Evolutionary conservation across 257 asterid species (phyloP).

Genomic region (Nicotiana tabacum): DNA sequence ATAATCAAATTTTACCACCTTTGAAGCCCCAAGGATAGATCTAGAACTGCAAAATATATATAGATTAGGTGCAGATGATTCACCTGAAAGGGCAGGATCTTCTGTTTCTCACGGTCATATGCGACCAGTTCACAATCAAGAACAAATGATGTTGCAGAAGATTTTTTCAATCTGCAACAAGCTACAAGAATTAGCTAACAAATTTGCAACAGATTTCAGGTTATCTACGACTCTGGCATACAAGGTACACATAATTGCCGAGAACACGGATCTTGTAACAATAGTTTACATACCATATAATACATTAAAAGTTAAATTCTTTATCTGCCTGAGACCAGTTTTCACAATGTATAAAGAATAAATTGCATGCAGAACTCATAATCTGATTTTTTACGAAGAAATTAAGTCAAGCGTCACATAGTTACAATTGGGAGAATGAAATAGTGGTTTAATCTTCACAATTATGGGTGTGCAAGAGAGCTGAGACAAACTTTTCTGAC

Average conservation of each 20-base stretch:
- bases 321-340: background rate
- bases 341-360: background rate
- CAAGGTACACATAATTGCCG: background rate
- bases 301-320: background rate
- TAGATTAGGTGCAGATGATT: background rate
- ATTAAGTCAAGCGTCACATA: background rate
- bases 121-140: slow-evolving; percentile 98
- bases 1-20: background rate
- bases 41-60: background rate
- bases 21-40: background rate
- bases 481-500: background rate
- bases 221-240: background rate
- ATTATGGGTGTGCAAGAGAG: background rate
- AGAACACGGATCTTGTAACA: background rate
- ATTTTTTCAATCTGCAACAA: slow-evolving; percentile 62
- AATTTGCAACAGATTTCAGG: background rate
- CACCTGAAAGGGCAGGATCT: slow-evolving; percentile 93
- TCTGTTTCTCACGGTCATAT: slow-evolving; percentile 82
- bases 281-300: background rate
- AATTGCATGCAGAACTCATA: background rate
- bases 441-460: background rate
- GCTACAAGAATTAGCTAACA: slow-evolving; percentile 13
- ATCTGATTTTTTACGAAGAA: background rate
- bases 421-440: background rate
- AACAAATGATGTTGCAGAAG: slow-evolving; percentile 77